phyloP scores from a whole-genome alignment of 768 basidiomycete species.

The Trametes elegans region DNA sequence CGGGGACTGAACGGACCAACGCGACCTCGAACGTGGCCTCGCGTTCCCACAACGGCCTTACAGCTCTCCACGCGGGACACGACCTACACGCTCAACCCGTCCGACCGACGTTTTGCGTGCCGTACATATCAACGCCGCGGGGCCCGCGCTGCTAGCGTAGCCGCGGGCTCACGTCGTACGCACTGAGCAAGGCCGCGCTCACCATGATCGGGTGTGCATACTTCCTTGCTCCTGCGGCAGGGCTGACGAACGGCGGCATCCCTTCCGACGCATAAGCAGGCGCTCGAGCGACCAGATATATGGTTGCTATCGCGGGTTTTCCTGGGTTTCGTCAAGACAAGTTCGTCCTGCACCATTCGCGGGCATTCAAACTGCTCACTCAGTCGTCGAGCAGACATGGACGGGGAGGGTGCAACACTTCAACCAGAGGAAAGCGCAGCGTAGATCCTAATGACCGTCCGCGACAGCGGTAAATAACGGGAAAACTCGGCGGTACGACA shows the following conservation, averaged over 20 bases:
- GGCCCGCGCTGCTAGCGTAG: slow-evolving; percentile 32
- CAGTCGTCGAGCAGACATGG: background rate
- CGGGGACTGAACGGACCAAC: background rate
- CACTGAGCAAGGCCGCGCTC: slow-evolving; percentile 14
- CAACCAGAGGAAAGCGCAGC: background rate
- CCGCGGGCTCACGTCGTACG: background rate
- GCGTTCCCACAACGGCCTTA: slow-evolving; percentile 22
- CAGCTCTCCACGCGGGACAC: slow-evolving; percentile 12
- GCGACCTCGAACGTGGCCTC: no score
- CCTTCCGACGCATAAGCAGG: slow-evolving; percentile 13
- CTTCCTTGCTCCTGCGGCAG: background rate
- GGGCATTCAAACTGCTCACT: background rate
- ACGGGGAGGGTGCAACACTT: background rate
- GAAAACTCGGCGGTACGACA: no score
- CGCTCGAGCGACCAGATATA: slow-evolving; percentile 33
- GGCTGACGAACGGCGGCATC: background rate
- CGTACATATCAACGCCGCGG: slow-evolving; percentile 31
- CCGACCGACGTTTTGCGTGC: slow-evolving; percentile 24
- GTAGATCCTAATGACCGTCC: no score
- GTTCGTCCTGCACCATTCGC: background rate
- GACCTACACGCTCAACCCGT: slow-evolving; percentile 22
- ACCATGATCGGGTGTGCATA: slow-evolving; percentile 27
- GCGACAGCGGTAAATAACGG: no score
- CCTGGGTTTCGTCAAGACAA: slow-evolving; percentile 35
- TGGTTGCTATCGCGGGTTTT: slow-evolving; percentile 33